Evolutionary conservation across 139 green algal species (phyloP).

Genomic region (Diplosphaera chodatii): DNA sequence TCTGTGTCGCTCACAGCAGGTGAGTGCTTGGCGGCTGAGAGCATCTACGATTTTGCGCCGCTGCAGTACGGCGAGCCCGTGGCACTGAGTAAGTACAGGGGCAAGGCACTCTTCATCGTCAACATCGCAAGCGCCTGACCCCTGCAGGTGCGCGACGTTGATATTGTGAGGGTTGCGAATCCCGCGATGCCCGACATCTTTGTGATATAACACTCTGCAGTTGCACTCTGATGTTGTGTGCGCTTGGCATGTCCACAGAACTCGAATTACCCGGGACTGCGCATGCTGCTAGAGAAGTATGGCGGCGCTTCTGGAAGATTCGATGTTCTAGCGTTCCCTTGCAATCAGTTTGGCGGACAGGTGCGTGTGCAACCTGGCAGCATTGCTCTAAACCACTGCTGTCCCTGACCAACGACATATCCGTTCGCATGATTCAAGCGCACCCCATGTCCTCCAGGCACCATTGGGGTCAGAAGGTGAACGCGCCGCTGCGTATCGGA

Average conservation of each 20-base stretch:
- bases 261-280: constrained; percentile 59
- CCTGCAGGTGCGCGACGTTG: constrained; percentile 49
- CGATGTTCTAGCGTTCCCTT: constrained; percentile 72
- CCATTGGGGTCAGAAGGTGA: constrained; percentile 74
- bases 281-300: constrained; percentile 66
- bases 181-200: no score
- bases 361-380: no score
- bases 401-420: no score
- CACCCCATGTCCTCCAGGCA: constrained; percentile 51
- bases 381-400: no score
- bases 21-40: constrained; percentile 9
- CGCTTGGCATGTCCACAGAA: no score
- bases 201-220: not conserved
- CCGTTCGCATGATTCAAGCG: no score
- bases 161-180: no score
- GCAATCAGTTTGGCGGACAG: constrained; percentile 67
- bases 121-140: constrained; percentile 80
- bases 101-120: constrained; percentile 58
- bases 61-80: constrained; percentile 32
- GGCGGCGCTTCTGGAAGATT: constrained; percentile 43
- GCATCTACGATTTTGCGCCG: constrained; percentile 47
- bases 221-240: no score
- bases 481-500: constrained; percentile 66
- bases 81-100: constrained; percentile 32
- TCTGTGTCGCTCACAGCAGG: no score